Percentiles rank a stretch among this genome's conserved stretches.
phyloP scores from a whole-genome alignment of 2,329 filamentous ascomycete genomes.

The Botryosphaeria agaves region DNA sequence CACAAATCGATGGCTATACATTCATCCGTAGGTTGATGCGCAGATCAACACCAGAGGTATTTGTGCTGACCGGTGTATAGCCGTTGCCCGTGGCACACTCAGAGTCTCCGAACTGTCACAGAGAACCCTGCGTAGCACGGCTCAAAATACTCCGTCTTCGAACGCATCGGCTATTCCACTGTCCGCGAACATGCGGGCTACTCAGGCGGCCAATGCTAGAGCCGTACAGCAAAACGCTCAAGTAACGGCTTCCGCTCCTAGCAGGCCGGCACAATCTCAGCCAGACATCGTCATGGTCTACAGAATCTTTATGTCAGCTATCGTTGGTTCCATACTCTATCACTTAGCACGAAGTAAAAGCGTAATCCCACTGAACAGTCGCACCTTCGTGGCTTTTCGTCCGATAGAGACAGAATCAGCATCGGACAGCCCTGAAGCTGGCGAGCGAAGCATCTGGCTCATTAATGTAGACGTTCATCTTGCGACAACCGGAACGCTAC shows the following conservation, averaged over 20 bases:
- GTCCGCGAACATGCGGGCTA: constrained; percentile 4
- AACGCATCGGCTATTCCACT: background rate
- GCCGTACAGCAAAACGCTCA: constrained; percentile 8
- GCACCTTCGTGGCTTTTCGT: constrained; percentile 16
- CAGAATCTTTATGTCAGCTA: constrained; percentile 19
- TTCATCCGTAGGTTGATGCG: too few relatives aligned
- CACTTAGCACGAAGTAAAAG: constrained; percentile 14
- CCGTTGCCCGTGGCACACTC: background rate
- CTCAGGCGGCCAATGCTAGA: constrained; percentile 8
- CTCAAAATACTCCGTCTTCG: background rate
- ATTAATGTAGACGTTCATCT: constrained; percentile 12
- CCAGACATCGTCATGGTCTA: constrained; percentile 19
- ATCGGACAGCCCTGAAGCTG: constrained; percentile 2
- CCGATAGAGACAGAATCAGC: constrained; percentile 4
- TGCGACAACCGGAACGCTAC: constrained; percentile 16
- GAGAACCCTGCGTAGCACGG: constrained; percentile 7
- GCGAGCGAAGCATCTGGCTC: background rate
- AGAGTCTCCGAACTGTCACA: background rate
- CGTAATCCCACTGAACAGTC: constrained; percentile 17
- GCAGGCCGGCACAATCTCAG: constrained; percentile 7
- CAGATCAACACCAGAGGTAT: background rate
- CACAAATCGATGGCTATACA: background rate
- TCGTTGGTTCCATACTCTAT: constrained; percentile 17
- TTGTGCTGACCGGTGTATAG: background rate
- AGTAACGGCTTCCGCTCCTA: background rate